phyloP scores from a whole-genome alignment of 2,329 filamentous ascomycete genomes.

The Phialemoniopsis sp. region DNA sequence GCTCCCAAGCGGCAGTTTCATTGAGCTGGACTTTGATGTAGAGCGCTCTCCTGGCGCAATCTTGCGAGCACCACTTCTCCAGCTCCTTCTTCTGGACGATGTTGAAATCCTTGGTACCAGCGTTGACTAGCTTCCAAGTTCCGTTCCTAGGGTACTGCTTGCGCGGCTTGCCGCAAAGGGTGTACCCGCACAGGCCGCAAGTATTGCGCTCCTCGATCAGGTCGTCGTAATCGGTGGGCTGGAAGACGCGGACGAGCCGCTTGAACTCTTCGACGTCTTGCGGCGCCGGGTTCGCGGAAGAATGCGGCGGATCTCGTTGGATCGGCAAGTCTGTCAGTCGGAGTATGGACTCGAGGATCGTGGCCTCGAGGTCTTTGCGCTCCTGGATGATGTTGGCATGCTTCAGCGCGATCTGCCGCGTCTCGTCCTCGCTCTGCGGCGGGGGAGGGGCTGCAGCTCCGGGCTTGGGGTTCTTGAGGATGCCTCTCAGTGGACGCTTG shows the following conservation, averaged over 20 bases:
- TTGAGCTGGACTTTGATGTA: slow-evolving; percentile 87
- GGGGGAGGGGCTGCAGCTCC: slow-evolving; percentile 28
- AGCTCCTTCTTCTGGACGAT: slow-evolving; percentile 70
- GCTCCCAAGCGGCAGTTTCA: slow-evolving; percentile 81
- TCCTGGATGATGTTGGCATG: slow-evolving; percentile 81
- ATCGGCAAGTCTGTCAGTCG: slow-evolving; percentile 60
- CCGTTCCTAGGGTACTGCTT: slow-evolving; percentile 51
- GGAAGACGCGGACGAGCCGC: slow-evolving; percentile 65
- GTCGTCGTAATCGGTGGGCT: slow-evolving; percentile 84
- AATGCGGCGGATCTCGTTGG: slow-evolving; percentile 21
- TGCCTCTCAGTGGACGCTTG: slow-evolving; percentile 43
- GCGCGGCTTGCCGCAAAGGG: slow-evolving; percentile 67
- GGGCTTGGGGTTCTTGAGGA: slow-evolving; percentile 54
- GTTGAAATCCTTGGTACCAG: slow-evolving; percentile 48
- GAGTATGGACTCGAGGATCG: slow-evolving; percentile 70
- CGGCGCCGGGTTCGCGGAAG: slow-evolving; percentile 44
- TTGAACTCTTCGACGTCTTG: slow-evolving; percentile 65
- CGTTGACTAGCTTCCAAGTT: slow-evolving; percentile 63
- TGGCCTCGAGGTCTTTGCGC: slow-evolving; percentile 71
- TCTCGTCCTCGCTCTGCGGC: slow-evolving; percentile 39
- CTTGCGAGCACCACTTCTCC: slow-evolving; percentile 82
- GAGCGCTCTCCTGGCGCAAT: slow-evolving; percentile 74
- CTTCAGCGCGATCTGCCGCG: slow-evolving; percentile 65
- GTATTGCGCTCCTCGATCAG: slow-evolving; percentile 87
- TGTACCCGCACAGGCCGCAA: slow-evolving; percentile 77